Evolutionary conservation across 768 basidiomycete genomes (phyloP), one percentile per base, ranked within the genome.

Genomic region (Hericium erinaceus): DNA sequence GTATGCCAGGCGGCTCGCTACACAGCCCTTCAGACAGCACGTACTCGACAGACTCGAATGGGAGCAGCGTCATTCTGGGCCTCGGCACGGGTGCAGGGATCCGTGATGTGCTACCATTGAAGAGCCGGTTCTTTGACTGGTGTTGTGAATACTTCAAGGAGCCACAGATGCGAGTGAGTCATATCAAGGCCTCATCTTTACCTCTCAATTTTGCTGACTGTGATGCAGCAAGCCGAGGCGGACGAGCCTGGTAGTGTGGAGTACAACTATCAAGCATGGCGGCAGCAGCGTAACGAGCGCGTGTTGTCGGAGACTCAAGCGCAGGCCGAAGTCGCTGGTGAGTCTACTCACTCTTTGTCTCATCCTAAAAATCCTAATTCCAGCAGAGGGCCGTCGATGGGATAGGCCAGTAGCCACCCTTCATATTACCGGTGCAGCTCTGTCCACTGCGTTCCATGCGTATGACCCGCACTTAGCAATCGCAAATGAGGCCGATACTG

Each of bases 81-180:
- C 70, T 91, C 28, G 89, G 89, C 3, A 91, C 90, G 10, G 89
- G 90, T 22, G 75, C 81, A 10, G 88, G 88, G 9, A 86, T 94
- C 57, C 80, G 88, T 58, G 89, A 95, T 69, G 82, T 88, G 2
- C 70, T 98, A 61, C 97, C 97, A 0, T 71, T 99, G 65, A 92
- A 91, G 72, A 95, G 92, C 67, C 77, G 82, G 9, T 95, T 91
- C 73, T 99, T 87, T 67, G 95, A 98, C 66, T 98, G 93, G 91
- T 93, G 93, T 59, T 82, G 84, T 65, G 95, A 98, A 67, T 98
- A 98, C 69, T 99, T 98, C 75, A 93, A 89, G 61, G 95, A 98
- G 69, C 93, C 95, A 3, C 97, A 99, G 70, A 98, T 99, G 95
- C 86, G 92, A 77, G 94, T 95, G 68, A 65, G 83, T 64, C 5